Evolutionary conservation across 495 filamentous ascomycete genomes (phyloP), one percentile per base, ranked within the genome.

Genomic region (Glonium stellatum): DNA sequence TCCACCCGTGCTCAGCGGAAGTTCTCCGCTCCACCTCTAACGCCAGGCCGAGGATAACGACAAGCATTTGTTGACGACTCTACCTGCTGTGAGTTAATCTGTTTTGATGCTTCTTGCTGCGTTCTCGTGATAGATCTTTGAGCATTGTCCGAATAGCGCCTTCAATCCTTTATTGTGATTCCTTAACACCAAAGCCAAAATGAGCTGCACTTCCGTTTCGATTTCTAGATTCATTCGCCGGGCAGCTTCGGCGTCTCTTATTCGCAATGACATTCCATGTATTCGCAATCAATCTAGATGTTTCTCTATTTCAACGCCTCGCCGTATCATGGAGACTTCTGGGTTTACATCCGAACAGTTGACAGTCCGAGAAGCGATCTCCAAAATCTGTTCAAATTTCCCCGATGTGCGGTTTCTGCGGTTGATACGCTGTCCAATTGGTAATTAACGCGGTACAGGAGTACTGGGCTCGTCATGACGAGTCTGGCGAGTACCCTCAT

Each of bases 391-490:
- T 67, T 76, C 84, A 34, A 78, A 74, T 51, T 76, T 71, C 48
- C 67, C 74, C 5, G 72, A 74, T 58, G 69, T 70, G 48, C 31
- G 62, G 39, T 47, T 25, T 22, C 36, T 12, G 36, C 31, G 34
- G 27, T 22, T 37, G 1, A 0, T n/a, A 42, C 18, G 11, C 10
- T 25, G 5, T 51, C 48, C 21, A 27, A 0, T 9, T 15, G 71
- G 73, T 22, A 19, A 22, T 59, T 67, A 37, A 55, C 21, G 9
- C 19, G 3, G 5, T 22, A 27, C 55, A 77, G 75, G 77, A 79
- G 31, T 92, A 90, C 72, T 92, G 87, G 88, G 81, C 81, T 46
- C 76, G 84, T 57, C 80, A 76, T 61, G 88, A 90, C 64, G 78
- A 88, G 52, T 78, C 77, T 35, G 84, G 83, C 60, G 75, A 79